Percentiles rank a stretch among this genome's conserved stretches.
Evolutionary conservation across 2,329 filamentous ascomycete genomes (phyloP).

Genomic region (Fusarium zealandicum): DNA sequence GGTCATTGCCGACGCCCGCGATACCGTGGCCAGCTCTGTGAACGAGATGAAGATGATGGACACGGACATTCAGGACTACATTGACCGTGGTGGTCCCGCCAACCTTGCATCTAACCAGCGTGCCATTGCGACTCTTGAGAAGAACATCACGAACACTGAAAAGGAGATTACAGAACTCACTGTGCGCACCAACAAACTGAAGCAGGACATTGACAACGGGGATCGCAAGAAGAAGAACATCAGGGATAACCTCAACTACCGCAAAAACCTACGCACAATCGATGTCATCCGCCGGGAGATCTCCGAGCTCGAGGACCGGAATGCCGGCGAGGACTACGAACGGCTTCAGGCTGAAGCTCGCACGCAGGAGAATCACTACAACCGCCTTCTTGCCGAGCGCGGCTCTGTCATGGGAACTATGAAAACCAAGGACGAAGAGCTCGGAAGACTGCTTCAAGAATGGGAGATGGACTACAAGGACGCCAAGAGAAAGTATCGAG

Average conservation of each 20-base stretch:
- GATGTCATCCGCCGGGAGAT: slow-evolving; percentile 75
- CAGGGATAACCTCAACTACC: slow-evolving; percentile 85
- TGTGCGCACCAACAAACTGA: slow-evolving; percentile 76
- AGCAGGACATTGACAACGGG: slow-evolving; percentile 78
- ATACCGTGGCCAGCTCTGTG: slow-evolving; percentile 75
- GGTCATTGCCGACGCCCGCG: slow-evolving; percentile 73
- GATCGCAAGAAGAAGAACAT: slow-evolving; percentile 88
- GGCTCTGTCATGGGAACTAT: slow-evolving; percentile 78
- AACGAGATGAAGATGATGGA: slow-evolving; percentile 80
- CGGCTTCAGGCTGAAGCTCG: slow-evolving; percentile 75
- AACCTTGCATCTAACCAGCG: slow-evolving; percentile 74
- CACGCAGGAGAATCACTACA: slow-evolving; percentile 70
- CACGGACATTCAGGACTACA: slow-evolving; percentile 80
- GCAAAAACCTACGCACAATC: slow-evolving; percentile 74
- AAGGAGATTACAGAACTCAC: slow-evolving; percentile 72
- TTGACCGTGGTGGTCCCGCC: slow-evolving; percentile 74
- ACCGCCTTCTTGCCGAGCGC: slow-evolving; percentile 74
- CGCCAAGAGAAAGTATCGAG: slow-evolving; percentile 80
- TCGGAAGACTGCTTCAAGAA: slow-evolving; percentile 74
- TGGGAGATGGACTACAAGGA: slow-evolving; percentile 89
- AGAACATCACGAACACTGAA: slow-evolving; percentile 70
- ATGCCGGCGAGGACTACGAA: slow-evolving; percentile 83
- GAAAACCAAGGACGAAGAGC: slow-evolving; percentile 83
- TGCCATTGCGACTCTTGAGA: slow-evolving; percentile 73
- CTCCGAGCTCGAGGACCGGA: slow-evolving; percentile 74